Conservation (phyloP, 495 filamentous ascomycete species). For the Aspergillus campestris region DNA sequence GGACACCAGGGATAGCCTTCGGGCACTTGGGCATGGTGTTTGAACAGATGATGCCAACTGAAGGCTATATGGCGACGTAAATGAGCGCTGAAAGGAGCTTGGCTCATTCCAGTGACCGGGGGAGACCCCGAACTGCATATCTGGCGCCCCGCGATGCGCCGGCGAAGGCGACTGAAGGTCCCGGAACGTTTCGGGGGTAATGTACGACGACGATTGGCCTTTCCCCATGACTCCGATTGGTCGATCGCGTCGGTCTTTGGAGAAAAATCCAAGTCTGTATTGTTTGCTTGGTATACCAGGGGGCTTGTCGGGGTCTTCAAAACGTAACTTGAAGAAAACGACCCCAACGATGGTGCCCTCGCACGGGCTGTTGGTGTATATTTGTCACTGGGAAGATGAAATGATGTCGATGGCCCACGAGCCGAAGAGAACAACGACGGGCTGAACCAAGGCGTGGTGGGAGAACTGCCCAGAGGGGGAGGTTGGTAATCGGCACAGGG, state of each 20-base stretch:
- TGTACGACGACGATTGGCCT: conserved; percentile 48
- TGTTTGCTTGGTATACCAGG: conserved; percentile 81
- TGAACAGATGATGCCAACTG: conserved; percentile 52
- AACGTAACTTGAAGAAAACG: conserved; percentile 74
- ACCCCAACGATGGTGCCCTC: conserved; percentile 59
- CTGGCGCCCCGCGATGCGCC: conserved; percentile 8
- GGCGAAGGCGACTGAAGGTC: conserved; percentile 31
- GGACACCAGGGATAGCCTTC: conserved; percentile 64
- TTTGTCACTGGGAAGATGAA: conserved; percentile 11
- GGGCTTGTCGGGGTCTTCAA: conserved; percentile 88
- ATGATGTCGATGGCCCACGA: conserved; percentile 8
- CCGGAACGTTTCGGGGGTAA: conserved; percentile 50
- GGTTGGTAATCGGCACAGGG: conserved; percentile 12
- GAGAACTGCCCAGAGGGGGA: conserved; percentile 31
- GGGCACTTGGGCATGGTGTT: conserved; percentile 46
- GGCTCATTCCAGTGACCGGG: conserved; percentile 39
- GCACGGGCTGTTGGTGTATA: conserved; percentile 18
- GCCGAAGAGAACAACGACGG: conserved; percentile 16
- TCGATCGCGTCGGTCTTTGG: conserved; percentile 25
- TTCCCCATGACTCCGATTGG: conserved; percentile 30
- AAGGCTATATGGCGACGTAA: conserved; percentile 54
- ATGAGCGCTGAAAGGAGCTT: conserved; percentile 59
- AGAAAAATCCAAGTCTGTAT: conserved; percentile 69
- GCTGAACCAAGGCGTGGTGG: conserved; percentile 43
- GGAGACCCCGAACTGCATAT: conserved; percentile 13